Evolutionary conservation across 2,329 filamentous ascomycete species (phyloP), one percentile per base, ranked within the genome.

Genomic region (Hypoxylon sp.): DNA sequence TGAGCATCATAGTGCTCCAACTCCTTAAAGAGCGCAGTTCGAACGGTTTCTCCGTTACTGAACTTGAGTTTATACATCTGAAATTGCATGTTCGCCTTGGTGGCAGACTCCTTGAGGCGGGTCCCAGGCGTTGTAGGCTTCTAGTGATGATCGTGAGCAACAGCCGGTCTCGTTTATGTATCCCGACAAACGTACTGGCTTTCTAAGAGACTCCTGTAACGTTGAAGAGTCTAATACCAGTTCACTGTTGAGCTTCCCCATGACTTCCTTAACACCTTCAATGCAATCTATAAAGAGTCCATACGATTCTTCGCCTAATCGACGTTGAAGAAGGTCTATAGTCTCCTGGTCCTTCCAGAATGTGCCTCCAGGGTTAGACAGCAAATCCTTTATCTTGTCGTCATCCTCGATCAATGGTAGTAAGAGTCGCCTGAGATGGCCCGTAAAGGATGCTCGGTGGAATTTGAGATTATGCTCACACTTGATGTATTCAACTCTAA

Each of bases 61-160:
- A 76, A 76, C 38, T 72, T 76, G 30, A 75, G 0, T 13, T 63
- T 70, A 53, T 67, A 73, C 0, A 65, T 10, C 50, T 74, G 67
- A 32, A 65, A 74, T 1, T 34, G 45, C 4, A 45, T 13, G 9
- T 60, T 48, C 3, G 71, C 63, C 45, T 61, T 71, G 7, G 48
- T 65, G 14, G 56, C 21, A 1, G 51, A 49, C 28, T 25, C 23
- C 11, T 56, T 66, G n/a, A 62, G 1, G 9, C 53, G 38, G n/a
- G 36, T n/a, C 36, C 36, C 36, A 19, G 36, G 36, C 7, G n/a
- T 9, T 17, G 7, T 7, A 2, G 36, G 36, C n/a, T 41, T 41
- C 36, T 41, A 11, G 14, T 17, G 36, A 19, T 41, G n/a, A 17
- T 41, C 36, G 5, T 41, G 17, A 41, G 36, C n/a, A 41, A 41